phyloP scores from a whole-genome alignment of 2,329 filamentous ascomycete species.

The Trichoderma arundinaceum region DNA sequence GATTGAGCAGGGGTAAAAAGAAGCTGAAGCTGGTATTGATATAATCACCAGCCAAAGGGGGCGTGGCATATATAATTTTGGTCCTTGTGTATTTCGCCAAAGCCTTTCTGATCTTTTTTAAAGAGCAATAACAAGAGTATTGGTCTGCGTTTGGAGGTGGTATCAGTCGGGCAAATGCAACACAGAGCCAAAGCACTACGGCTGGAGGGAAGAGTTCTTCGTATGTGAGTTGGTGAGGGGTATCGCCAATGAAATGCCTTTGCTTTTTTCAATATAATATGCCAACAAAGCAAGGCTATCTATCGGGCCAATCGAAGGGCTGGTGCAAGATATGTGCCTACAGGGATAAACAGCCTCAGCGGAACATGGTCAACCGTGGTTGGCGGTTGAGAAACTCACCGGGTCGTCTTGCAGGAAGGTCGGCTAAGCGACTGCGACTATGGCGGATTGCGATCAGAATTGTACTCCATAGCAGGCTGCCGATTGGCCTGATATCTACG shows the following conservation, averaged over 20 bases:
- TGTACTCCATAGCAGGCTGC: not conserved
- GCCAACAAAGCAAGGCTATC: conserved; percentile 21
- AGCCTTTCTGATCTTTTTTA: no score
- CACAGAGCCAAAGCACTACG: no score
- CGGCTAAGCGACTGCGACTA: conserved; percentile 18
- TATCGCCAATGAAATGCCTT: not conserved
- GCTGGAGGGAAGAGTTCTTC: not conserved
- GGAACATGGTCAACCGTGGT: not conserved
- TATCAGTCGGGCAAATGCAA: no score
- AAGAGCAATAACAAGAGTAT: no score
- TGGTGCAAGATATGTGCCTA: not conserved
- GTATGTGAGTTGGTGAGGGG: conserved; percentile 3
- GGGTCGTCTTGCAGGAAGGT: conserved; percentile 13
- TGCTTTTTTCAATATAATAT: conserved; percentile 1
- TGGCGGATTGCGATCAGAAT: not conserved
- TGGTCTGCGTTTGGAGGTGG: no score
- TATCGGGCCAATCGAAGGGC: conserved; percentile 1
- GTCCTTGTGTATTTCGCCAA: no score
- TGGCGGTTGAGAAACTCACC: conserved; percentile 19
- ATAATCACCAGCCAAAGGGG: no score
- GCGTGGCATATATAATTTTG: no score
- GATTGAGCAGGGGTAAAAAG: no score
- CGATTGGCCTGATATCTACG: not conserved
- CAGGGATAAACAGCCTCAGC: conserved; percentile 25
- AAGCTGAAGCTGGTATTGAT: no score